Percentiles rank a stretch among this genome's conserved stretches.
Evolutionary conservation across 1,139 yeast genomes (phyloP).

Genomic region (Candida neerlandica): DNA sequence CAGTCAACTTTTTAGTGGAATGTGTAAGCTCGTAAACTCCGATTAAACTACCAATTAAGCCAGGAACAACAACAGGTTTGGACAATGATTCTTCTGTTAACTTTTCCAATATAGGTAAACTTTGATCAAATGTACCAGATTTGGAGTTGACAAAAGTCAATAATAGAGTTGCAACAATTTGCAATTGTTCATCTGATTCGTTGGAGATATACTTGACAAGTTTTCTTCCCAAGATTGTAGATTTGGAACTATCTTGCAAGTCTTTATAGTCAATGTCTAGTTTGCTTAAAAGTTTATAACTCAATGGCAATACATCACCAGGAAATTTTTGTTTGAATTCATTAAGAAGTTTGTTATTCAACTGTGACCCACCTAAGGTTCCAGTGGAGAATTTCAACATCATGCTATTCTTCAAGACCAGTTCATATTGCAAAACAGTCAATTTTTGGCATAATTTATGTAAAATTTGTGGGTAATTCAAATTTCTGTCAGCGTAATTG

Average conservation of each 20-base stretch:
- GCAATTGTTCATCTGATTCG: slow-evolving; percentile 7
- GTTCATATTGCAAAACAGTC: slow-evolving; percentile 45
- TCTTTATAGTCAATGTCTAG: slow-evolving; percentile 34
- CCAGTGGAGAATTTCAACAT: slow-evolving; percentile 43
- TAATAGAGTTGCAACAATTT: slow-evolving; percentile 37
- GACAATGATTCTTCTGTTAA: slow-evolving; percentile 20
- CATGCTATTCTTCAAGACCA: slow-evolving; percentile 47
- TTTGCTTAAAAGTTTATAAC: slow-evolving; percentile 33
- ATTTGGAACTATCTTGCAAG: slow-evolving; percentile 21
- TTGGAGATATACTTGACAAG: slow-evolving; percentile 27
- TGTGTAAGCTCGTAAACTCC: slow-evolving; percentile 47
- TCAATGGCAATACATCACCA: slow-evolving; percentile 37
- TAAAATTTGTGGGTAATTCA: slow-evolving; percentile 43
- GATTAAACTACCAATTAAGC: slow-evolving; percentile 47
- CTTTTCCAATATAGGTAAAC: slow-evolving; percentile 45
- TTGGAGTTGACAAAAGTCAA: slow-evolving; percentile 49
- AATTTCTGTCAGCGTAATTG: slow-evolving; percentile 45
- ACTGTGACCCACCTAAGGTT: slow-evolving; percentile 32
- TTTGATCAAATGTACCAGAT: slow-evolving; percentile 45
- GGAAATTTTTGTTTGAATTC: slow-evolving; percentile 26
- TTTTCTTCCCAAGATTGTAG: slow-evolving; percentile 24
- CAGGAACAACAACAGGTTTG: slow-evolving; percentile 33
- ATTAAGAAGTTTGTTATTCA: slow-evolving; percentile 22
- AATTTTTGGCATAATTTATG: slow-evolving; percentile 40
- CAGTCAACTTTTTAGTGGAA: slow-evolving; percentile 24